These are phyloP conservation scores for Lolium perenne DNA, from an alignment of 176 grass and related monocot species.

Conservation along the genomic window DNA sequence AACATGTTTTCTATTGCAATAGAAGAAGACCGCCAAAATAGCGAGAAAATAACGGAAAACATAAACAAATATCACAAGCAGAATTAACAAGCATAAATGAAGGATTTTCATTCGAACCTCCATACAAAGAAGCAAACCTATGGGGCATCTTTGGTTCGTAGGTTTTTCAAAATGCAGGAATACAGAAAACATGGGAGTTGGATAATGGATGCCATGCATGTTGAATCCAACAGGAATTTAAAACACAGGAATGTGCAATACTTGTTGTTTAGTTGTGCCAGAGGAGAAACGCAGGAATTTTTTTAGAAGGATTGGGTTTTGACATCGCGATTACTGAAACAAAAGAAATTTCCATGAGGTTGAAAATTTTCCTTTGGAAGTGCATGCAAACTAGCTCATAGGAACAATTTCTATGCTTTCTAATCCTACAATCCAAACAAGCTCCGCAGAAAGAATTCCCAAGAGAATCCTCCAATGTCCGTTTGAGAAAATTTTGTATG, in stretches of 20 bases:
- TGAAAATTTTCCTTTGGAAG: neutral
- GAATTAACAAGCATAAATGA: slow-evolving; percentile 12
- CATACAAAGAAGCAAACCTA: neutral
- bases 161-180: neutral
- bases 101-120: neutral
- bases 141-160: neutral
- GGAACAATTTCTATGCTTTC: neutral
- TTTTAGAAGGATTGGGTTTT: neutral
- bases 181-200: neutral
- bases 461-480: neutral
- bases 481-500: neutral
- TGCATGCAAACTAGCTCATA: neutral
- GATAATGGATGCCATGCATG: neutral
- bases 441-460: neutral
- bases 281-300: neutral
- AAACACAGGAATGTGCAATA: neutral
- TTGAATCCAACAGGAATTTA: neutral
- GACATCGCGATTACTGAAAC: neutral
- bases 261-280: neutral
- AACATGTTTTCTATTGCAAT: neutral
- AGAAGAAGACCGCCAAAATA: neutral
- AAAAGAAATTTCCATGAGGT: neutral
- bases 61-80: neutral
- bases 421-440: neutral
- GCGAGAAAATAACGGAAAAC: neutral